These are phyloP conservation scores for Plasmodium adleri DNA, from an alignment of 169 alveolate genomes.

Conservation along the genomic window DNA sequence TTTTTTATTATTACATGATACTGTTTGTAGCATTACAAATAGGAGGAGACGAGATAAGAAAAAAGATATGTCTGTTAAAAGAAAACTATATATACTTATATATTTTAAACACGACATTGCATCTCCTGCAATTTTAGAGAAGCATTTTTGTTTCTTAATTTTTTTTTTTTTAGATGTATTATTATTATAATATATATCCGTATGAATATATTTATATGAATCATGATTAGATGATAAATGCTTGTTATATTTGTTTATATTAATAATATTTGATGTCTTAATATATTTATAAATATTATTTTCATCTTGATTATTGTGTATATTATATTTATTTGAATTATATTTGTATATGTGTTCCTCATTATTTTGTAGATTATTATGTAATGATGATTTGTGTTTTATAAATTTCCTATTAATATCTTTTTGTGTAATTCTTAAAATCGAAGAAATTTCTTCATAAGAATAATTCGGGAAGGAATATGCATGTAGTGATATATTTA, in stretches of 20 bases:
- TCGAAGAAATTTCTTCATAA: neutral
- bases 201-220: neutral
- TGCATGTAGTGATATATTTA: constrained; percentile 42
- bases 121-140: constrained; percentile 59
- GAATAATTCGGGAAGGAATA: constrained; percentile 50
- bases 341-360: too few species aligned
- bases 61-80: constrained; percentile 53
- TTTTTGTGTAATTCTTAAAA: too few species aligned
- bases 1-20: constrained; percentile 10
- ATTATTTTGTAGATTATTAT: too few species aligned
- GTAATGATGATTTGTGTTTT: too few species aligned
- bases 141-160: neutral
- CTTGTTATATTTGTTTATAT: too few species aligned
- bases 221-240: too few species aligned
- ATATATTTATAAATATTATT: too few species aligned
- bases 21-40: constrained; percentile 13
- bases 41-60: constrained; percentile 17
- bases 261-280: too few species aligned
- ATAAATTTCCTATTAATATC: too few species aligned
- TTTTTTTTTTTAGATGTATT: neutral
- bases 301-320: too few species aligned
- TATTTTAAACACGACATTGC: constrained; percentile 68
- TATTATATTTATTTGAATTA: too few species aligned
- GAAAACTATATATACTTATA: constrained; percentile 37
- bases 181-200: neutral